Conservation (phyloP, 306 rosid genomes). For the Lathyrus aphaca region DNA sequence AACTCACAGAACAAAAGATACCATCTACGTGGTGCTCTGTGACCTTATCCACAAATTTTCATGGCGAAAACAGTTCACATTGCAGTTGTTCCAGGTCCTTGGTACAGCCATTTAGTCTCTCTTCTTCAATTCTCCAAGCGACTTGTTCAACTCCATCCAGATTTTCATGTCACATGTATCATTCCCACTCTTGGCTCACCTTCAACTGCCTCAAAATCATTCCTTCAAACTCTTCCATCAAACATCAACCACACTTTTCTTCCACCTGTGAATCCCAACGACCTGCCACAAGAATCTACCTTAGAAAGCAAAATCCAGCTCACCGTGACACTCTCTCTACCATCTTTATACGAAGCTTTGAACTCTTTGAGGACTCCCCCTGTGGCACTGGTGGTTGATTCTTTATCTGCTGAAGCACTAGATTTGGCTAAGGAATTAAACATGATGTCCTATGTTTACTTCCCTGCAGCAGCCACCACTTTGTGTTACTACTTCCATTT, state of each 20-base stretch:
- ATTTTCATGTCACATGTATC: neutral
- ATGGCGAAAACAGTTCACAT: slow-evolving; percentile 3
- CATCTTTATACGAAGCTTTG: neutral
- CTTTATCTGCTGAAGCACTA: neutral
- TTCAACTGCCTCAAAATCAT: neutral
- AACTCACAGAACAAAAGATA: neutral
- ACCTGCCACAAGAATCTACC: neutral
- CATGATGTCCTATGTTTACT: slow-evolving; percentile 2
- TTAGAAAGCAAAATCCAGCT: neutral
- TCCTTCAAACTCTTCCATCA: slow-evolving; percentile 17
- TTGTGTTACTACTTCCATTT: neutral
- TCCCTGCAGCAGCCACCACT: neutral
- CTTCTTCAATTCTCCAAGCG: slow-evolving; percentile 13
- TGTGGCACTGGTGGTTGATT: neutral
- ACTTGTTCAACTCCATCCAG: slow-evolving; percentile 4
- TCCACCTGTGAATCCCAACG: neutral
- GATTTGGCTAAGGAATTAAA: neutral
- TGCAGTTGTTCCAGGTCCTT: slow-evolving; percentile 1
- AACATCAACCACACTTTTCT: neutral
- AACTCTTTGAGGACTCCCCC: neutral
- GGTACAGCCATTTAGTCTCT: slow-evolving; percentile 3
- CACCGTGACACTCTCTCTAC: neutral
- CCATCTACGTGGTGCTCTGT: neutral
- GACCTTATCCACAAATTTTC: neutral
- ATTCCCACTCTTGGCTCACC: slow-evolving; percentile 7